Evolutionary conservation across 1,139 yeast species (phyloP), one percentile per base, ranked within the genome.

Genomic region (Lodderomyces oxycetoniae): DNA sequence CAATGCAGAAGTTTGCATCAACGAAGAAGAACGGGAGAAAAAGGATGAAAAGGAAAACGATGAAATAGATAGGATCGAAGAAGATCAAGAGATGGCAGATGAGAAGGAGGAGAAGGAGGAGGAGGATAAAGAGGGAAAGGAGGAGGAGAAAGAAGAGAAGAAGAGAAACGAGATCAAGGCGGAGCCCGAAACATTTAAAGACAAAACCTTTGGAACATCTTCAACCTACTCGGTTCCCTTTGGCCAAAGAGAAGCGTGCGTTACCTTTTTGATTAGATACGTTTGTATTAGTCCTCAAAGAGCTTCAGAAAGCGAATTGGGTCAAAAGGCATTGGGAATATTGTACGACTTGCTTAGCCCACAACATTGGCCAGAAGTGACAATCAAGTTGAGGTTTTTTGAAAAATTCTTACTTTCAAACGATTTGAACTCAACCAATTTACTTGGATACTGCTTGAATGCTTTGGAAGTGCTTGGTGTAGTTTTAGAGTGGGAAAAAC

Each of bases 381-480:
- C 80, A 8, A 88, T 91, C 7, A 86, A 87, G 48, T 65, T 91
- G 31, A 74, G 81, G 1, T 87, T 86, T 54, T 91, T 91, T 51
- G 98, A 91, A 45, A 78, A 91, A 45, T 83, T 88, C 48, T 63
- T 91, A 39, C 77, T 84, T 19, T 79, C 86, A 13, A 79, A 85
- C 38, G 96, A 89, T 45, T 65, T 87, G 39, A 76, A 75, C 28
- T 74, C 85, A 1, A 61, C 69, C 26, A 74, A 71, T 41, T 61
- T 75, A 30, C 53, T 87, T 24, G 87, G 88, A 3, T 79, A 85
- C 45, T 86, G 95, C 48, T 65, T 89, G 48, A 93, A 91, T 57
- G 95, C 98, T 0, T 61, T 93, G 37, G 96, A 87, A 54, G 96
- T 91, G 0, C 68, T 93, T 32, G 81, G 82, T n/a, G 87, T 88